A percentile compares a stretch with the other conserved stretches of the same genome.
These are phyloP conservation scores for Aureobasidium sp. DNA, from an alignment of 2,329 filamentous ascomycete species.

Conservation along the genomic window DNA sequence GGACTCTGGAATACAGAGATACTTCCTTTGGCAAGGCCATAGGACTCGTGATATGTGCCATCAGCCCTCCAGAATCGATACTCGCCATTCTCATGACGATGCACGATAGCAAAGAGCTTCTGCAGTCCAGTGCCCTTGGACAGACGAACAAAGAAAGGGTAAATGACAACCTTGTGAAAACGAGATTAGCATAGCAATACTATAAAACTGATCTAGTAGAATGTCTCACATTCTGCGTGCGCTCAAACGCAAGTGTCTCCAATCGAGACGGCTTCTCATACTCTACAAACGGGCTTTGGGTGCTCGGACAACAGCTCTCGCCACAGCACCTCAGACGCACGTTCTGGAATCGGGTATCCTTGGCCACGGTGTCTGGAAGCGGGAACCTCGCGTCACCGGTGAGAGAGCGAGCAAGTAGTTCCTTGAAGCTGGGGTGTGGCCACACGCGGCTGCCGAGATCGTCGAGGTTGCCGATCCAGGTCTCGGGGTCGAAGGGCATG, in stretches of 20 bases:
- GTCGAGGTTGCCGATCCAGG: background rate
- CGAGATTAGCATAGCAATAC: background rate
- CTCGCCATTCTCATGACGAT: background rate
- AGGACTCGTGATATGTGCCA: background rate
- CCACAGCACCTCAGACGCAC: background rate
- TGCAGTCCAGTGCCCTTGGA: background rate
- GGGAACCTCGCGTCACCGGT: background rate
- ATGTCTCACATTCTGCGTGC: background rate
- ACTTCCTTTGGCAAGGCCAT: background rate
- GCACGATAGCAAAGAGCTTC: background rate
- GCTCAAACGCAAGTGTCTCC: background rate
- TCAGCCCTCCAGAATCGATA: background rate
- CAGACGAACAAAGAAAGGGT: background rate
- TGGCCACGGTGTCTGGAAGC: background rate
- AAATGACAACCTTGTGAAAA: background rate
- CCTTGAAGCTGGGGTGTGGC: background rate
- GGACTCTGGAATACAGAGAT: background rate
- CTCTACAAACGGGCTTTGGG: background rate
- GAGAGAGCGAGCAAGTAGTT: background rate
- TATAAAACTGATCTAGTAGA: background rate
- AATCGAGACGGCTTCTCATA: background rate
- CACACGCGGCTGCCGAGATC: background rate
- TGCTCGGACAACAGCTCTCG: background rate
- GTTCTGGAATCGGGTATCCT: background rate
- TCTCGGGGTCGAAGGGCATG: background rate